A percentile compares a stretch with the other conserved stretches of the same genome.
These are phyloP conservation scores for Pleurotus cornucopiae DNA, from an alignment of 768 basidiomycete genomes.

Conservation along the genomic window DNA sequence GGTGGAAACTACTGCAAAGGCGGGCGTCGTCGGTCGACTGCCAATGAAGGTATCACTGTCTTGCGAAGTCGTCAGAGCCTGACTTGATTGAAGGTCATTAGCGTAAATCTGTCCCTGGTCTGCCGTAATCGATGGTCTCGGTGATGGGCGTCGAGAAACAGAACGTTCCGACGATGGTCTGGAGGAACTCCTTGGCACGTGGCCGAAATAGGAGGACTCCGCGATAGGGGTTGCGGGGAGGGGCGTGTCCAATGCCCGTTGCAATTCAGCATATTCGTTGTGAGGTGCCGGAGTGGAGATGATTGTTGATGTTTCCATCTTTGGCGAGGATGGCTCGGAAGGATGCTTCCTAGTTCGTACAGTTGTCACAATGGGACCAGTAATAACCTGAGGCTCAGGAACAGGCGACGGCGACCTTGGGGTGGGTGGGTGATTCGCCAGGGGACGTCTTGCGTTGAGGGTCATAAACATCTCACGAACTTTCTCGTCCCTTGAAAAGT, in stretches of 20 bases:
- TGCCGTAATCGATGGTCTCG: neutral
- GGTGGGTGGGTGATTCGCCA: neutral
- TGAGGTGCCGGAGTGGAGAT: neutral
- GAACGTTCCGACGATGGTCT: neutral
- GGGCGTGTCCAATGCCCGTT: slow-evolving; percentile 2
- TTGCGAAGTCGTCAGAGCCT: too few relatives aligned
- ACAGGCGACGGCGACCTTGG: slow-evolving; percentile 7
- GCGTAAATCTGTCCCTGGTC: neutral
- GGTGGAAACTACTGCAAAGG: neutral
- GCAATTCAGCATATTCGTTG: slow-evolving; percentile 2
- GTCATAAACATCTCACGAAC: slow-evolving; percentile 2
- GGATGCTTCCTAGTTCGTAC: neutral
- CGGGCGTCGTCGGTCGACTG: neutral
- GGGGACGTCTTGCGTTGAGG: slow-evolving; percentile 2
- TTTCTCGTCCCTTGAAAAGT: slow-evolving; percentile 1
- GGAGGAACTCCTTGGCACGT: neutral
- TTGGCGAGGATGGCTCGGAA: neutral
- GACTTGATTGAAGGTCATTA: too few relatives aligned
- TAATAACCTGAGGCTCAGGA: slow-evolving; percentile 1
- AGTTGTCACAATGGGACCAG: neutral
- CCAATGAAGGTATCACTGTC: neutral
- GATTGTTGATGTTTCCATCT: neutral
- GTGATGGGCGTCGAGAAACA: neutral
- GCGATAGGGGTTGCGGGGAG: neutral
- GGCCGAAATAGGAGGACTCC: slow-evolving; percentile 1